phyloP scores from a whole-genome alignment of 2,329 filamentous ascomycete genomes.

The Ramichloridium luteum region DNA sequence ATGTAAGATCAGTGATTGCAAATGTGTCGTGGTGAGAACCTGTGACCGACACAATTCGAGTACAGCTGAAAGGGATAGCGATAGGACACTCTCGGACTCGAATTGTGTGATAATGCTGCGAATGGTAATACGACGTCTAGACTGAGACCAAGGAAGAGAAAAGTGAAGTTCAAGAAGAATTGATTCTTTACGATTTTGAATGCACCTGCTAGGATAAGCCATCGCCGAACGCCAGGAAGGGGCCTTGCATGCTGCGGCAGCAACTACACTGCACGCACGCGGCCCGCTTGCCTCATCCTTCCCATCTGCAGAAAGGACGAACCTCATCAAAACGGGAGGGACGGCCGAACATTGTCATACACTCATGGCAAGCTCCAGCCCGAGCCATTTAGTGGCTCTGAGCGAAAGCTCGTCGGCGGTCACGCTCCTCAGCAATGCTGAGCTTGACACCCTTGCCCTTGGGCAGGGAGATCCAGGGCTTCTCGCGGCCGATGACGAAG shows the following conservation, averaged over 20 bases:
- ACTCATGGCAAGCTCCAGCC: conserved; percentile 38
- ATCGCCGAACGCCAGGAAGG: conserved; percentile 1
- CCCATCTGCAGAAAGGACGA: conserved; percentile 1
- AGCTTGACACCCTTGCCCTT: conserved; percentile 99
- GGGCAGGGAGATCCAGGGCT: conserved; percentile 98
- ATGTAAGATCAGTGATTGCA: too few species aligned
- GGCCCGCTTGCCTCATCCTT: conserved; percentile 1
- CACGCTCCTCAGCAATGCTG: conserved; percentile 96
- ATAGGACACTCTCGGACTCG: too few species aligned
- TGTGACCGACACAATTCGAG: too few species aligned
- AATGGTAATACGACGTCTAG: too few species aligned
- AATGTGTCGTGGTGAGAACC: too few species aligned
- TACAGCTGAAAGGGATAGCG: too few species aligned
- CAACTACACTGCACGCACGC: conserved; percentile 1
- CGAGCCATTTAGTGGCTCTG: too few species aligned
- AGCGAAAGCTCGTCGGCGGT: conserved; percentile 78
- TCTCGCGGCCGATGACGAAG: conserved; percentile 96
- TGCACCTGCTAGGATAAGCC: background rate
- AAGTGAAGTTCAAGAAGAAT: background rate
- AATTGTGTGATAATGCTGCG: too few species aligned
- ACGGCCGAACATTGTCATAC: background rate
- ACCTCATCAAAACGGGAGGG: background rate
- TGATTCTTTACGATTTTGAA: background rate
- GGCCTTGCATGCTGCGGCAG: background rate
- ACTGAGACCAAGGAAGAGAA: too few species aligned